Conservation (phyloP, 345 rosid species). For the Acer yangbiense region DNA sequence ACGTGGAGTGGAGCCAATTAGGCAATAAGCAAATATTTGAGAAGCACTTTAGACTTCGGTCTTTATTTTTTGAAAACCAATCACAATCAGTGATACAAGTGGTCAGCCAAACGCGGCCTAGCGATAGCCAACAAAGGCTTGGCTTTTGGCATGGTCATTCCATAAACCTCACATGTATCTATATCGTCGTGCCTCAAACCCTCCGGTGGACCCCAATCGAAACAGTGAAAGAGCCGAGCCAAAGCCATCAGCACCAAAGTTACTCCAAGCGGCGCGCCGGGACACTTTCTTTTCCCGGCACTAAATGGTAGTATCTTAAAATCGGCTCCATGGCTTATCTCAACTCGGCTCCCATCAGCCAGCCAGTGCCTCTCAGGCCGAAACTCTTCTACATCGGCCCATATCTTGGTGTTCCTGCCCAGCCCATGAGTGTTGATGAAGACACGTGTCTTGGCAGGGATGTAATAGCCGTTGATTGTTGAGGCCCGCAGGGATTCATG, state of each 20-base stretch:
- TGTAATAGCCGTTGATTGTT: conserved; percentile 66
- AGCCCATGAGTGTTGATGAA: conserved; percentile 91
- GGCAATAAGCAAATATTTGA: not conserved
- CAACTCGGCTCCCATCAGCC: conserved; percentile 62
- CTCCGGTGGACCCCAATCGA: conserved; percentile 67
- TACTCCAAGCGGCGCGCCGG: conserved; percentile 89
- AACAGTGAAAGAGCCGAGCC: conserved; percentile 86
- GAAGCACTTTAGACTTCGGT: not conserved
- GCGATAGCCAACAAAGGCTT: conserved; percentile 62
- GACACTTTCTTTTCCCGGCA: conserved; percentile 90
- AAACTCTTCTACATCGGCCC: conserved; percentile 73
- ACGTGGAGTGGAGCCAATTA: not conserved
- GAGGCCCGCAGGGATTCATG: conserved; percentile 77
- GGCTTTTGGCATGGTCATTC: conserved; percentile 98
- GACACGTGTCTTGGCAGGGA: conserved; percentile 84
- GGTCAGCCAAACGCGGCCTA: conserved; percentile 56
- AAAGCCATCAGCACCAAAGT: conserved; percentile 81
- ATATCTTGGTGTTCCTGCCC: conserved; percentile 71
- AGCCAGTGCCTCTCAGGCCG: conserved; percentile 82
- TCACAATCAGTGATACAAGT: conserved; percentile 40
- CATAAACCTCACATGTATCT: conserved; percentile 70
- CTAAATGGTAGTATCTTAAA: conserved; percentile 89
- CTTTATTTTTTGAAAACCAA: not conserved
- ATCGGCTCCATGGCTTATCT: conserved; percentile 92
- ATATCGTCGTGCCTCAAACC: conserved; percentile 54